A percentile compares a stretch with the other conserved stretches of the same genome.
These are phyloP conservation scores for Clonostachys byssicola DNA, from an alignment of 2,329 filamentous ascomycete species.

Conservation along the genomic window DNA sequence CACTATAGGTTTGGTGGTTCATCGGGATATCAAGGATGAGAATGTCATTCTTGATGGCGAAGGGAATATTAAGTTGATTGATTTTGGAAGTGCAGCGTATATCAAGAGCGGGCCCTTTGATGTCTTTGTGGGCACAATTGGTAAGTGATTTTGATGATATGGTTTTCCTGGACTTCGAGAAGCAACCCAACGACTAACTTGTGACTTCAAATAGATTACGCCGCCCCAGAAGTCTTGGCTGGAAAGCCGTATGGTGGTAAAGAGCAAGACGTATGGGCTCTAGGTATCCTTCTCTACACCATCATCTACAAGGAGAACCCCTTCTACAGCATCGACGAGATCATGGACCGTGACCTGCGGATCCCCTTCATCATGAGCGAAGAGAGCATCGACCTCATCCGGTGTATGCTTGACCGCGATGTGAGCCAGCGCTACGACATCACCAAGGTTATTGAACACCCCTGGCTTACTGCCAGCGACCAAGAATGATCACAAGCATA, in stretches of 20 bases:
- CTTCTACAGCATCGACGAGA: slow-evolving; percentile 98
- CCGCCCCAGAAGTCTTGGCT: slow-evolving; percentile 93
- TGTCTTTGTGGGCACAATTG: slow-evolving; percentile 97
- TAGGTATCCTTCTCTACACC: slow-evolving; percentile 95
- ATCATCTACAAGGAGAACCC: slow-evolving; percentile 99
- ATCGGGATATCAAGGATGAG: slow-evolving; percentile 98
- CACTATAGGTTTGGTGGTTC: slow-evolving; percentile 84
- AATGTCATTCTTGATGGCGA: slow-evolving; percentile 96
- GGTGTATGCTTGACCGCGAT: slow-evolving; percentile 88
- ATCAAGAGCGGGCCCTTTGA: slow-evolving; percentile 98
- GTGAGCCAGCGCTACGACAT: slow-evolving; percentile 82
- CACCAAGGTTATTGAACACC: slow-evolving; percentile 79
- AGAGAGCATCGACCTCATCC: slow-evolving; percentile 86
- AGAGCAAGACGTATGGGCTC: slow-evolving; percentile 97
- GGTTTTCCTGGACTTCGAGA: neutral
- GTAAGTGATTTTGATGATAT: slow-evolving; percentile 44
- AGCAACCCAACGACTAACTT: neutral
- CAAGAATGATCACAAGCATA: slow-evolving; percentile 8
- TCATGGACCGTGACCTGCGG: slow-evolving; percentile 92
- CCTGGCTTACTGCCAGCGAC: slow-evolving; percentile 57
- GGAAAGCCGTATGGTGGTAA: slow-evolving; percentile 90
- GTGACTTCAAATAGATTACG: slow-evolving; percentile 66
- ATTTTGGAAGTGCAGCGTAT: slow-evolving; percentile 97
- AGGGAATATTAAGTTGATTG: slow-evolving; percentile 92
- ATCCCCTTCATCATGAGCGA: slow-evolving; percentile 88